Evolutionary conservation across 2,329 filamentous ascomycete species (phyloP).

Genomic region (Cercospora canescens): DNA sequence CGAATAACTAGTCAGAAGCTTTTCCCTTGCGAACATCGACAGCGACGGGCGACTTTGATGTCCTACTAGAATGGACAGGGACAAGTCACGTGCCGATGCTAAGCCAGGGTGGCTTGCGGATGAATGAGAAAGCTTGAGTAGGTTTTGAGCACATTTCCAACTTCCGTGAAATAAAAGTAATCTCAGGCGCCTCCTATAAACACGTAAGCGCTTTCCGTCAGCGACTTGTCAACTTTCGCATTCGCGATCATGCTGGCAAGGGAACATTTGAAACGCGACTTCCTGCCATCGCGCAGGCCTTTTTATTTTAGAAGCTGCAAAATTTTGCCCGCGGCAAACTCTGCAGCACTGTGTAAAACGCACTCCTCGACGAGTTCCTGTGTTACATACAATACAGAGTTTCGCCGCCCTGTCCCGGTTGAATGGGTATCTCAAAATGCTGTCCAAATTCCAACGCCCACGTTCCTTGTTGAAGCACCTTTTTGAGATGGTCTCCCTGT

Average conservation of each 20-base stretch:
- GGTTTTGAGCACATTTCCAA: conserved; percentile 15
- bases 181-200: not conserved
- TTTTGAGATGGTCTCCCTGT: conserved; percentile 23
- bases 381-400: conserved; percentile 10
- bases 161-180: not conserved
- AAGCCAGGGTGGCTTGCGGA: conserved; percentile 1
- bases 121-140: conserved; percentile 17
- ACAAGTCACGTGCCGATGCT: conserved; percentile 4
- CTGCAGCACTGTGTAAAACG: not conserved
- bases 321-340: not conserved
- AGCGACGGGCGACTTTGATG: conserved; percentile 14
- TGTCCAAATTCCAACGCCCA: conserved; percentile 15
- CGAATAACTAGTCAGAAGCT: too few species aligned
- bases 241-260: not conserved
- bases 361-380: not conserved
- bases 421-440: conserved; percentile 35
- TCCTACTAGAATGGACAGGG: conserved; percentile 2
- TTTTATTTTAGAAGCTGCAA: not conserved
- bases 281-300: not conserved
- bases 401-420: conserved; percentile 27
- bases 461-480: conserved; percentile 17
- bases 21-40: too few species aligned
- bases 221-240: not conserved
- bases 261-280: not conserved
- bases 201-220: not conserved